Evolutionary conservation across 495 filamentous ascomycete species (phyloP), one percentile per base, ranked within the genome.

Genomic region (Hypoxylon crocopeplum): DNA sequence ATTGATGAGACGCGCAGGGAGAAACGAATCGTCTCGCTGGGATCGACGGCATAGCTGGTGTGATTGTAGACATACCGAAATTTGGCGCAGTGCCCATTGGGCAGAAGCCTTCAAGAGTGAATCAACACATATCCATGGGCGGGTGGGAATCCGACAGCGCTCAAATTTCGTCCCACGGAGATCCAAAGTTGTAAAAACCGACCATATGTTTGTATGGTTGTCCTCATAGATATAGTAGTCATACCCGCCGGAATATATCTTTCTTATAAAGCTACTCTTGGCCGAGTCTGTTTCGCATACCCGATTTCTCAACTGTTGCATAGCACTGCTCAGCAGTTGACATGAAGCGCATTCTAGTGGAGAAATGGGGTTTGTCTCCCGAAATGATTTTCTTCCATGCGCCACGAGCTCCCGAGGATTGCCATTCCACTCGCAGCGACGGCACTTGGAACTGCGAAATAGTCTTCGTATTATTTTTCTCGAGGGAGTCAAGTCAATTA

Each of bases 61-160:
- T 3, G 3, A 37, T 13, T 29, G 21, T 5, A 54, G 13, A 10
- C 50, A 54, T 11, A 21, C 15, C 0, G 50, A 44, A 29, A 54
- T 45, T 10, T 20, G 21, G 10, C n/a, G 8, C 15, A 27, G 50
- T n/a, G 50, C 50, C 48, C 36, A 51, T 12, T 51, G 37, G 5
- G 16, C 19, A 1, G 48, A 51, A n/a, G 36, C 2, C 5, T 17
- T n/a, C 10, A 30, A 51, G 11, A 41, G 33, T 1, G 16, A 17
- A 3, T 37, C 34, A 0, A 10, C n/a, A 15, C 20, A 12, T 20
- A 15, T 41, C 11, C 22, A 38, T 5, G 0, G n/a, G 0, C 1
- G 0, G 6, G 7, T 27, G 5, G 13, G 15, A 25, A 51, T 19
- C 13, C 16, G n/a, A 21, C 36, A 40, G 5, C 2, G 4, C 11